A percentile compares a stretch with the other conserved stretches of the same genome.
phyloP scores from a whole-genome alignment of 148 eudicot species.

The Cornus kousa region DNA sequence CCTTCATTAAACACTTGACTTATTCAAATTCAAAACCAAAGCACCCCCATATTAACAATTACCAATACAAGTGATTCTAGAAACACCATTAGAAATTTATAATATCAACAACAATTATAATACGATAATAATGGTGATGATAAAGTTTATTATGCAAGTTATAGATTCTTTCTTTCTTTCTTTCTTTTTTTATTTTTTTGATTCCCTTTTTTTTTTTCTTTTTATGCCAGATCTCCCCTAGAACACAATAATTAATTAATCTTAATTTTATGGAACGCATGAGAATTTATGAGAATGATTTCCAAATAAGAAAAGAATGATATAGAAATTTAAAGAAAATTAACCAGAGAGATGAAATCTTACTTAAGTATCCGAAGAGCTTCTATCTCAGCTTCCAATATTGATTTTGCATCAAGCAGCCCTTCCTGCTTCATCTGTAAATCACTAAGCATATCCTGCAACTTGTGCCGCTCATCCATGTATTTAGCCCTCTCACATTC shows the following conservation, averaged over 20 bases:
- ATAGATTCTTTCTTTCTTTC: no score
- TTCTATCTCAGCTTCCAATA: constrained; percentile 89
- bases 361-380: constrained; percentile 88
- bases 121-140: neutral
- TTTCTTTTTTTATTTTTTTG: no score
- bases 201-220: neutral
- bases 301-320: neutral
- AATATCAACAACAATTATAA: neutral
- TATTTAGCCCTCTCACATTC: constrained; percentile 47
- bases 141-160: no score
- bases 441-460: constrained; percentile 30
- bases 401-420: constrained; percentile 61
- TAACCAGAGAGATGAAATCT: neutral
- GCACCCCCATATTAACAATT: neutral
- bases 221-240: neutral
- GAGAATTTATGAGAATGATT: neutral
- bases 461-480: constrained; percentile 41
- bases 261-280: neutral
- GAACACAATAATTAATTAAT: neutral
- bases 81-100: neutral
- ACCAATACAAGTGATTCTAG: neutral
- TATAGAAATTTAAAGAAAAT: neutral
- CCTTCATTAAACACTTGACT: neutral
- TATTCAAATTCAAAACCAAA: neutral
- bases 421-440: constrained; percentile 59